phyloP scores from a whole-genome alignment of 345 rosid genomes.

The Garcia nutans region DNA sequence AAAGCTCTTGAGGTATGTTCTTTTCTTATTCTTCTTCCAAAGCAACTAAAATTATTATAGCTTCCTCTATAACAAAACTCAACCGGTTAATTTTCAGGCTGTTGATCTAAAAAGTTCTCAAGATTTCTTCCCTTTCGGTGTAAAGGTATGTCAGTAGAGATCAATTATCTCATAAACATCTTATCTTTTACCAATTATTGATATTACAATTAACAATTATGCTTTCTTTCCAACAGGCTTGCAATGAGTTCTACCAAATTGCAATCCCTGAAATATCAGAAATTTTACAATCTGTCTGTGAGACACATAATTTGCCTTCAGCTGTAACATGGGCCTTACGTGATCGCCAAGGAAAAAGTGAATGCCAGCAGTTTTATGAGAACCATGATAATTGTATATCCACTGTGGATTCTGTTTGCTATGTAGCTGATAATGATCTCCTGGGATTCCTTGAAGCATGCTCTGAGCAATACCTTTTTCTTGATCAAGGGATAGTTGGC shows the following conservation, averaged over 20 bases:
- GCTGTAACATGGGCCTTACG: slow-evolving; percentile 81
- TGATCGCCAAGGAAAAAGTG: slow-evolving; percentile 49
- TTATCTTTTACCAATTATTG: background rate
- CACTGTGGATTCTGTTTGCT: slow-evolving; percentile 62
- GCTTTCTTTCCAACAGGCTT: slow-evolving; percentile 46
- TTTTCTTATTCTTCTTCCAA: slow-evolving; percentile 9
- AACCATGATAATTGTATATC: slow-evolving; percentile 52
- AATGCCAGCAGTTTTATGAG: slow-evolving; percentile 50
- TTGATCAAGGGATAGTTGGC: too few species aligned
- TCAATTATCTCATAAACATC: slow-evolving; percentile 13
- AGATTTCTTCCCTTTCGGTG: slow-evolving; percentile 39
- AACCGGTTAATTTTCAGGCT: slow-evolving; percentile 49
- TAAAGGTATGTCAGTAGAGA: slow-evolving; percentile 46
- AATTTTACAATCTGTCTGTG: slow-evolving; percentile 53
- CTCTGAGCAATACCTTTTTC: slow-evolving; percentile 72
- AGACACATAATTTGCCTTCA: slow-evolving; percentile 52
- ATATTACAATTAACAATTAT: slow-evolving; percentile 17
- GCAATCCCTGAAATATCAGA: slow-evolving; percentile 51
- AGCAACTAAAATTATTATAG: too few species aligned
- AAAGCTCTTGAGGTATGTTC: slow-evolving; percentile 76
- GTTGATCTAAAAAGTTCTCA: slow-evolving; percentile 64
- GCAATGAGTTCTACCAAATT: slow-evolving; percentile 36
- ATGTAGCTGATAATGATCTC: slow-evolving; percentile 42
- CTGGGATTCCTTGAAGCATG: slow-evolving; percentile 58
- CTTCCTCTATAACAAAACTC: too few species aligned